A percentile compares a stretch with the other conserved stretches of the same genome.
Evolutionary conservation across 2,329 filamentous ascomycete species (phyloP).

Genomic region (Alternaria hordeiaustralica): DNA sequence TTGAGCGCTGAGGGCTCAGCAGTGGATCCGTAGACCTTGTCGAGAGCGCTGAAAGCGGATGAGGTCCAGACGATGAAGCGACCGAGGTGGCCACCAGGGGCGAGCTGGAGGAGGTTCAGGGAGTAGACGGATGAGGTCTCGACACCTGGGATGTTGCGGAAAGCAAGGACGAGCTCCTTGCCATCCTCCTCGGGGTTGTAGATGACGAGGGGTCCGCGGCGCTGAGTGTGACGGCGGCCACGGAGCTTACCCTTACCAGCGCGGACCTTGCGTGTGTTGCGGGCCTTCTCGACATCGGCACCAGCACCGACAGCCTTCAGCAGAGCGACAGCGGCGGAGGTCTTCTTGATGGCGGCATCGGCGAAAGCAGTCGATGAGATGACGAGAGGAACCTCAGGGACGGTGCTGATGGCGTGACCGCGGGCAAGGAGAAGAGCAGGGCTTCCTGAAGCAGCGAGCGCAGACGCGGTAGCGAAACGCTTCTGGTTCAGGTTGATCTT

Average conservation of each 20-base stretch:
- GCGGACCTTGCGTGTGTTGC: slow-evolving; percentile 93
- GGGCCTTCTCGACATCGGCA: slow-evolving; percentile 92
- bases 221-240: slow-evolving; percentile 95
- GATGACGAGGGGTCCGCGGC: slow-evolving; percentile 96
- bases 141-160: slow-evolving; percentile 99
- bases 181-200: slow-evolving; percentile 96
- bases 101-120: slow-evolving; percentile 98
- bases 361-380: slow-evolving; percentile 90
- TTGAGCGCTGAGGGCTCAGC: slow-evolving; percentile 89
- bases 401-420: slow-evolving; percentile 89
- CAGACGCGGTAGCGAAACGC: slow-evolving; percentile 97
- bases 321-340: slow-evolving; percentile 82
- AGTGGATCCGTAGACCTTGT: slow-evolving; percentile 95
- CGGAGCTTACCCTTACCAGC: slow-evolving; percentile 99
- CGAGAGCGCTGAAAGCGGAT: slow-evolving; percentile 92
- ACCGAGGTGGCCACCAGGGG: slow-evolving; percentile 96
- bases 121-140: slow-evolving; percentile 94
- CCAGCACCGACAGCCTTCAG: slow-evolving; percentile 91
- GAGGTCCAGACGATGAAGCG: slow-evolving; percentile 99
- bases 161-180: slow-evolving; percentile 89
- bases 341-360: slow-evolving; percentile 81
- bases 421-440: slow-evolving; percentile 94
- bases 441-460: slow-evolving; percentile 94
- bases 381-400: slow-evolving; percentile 97
- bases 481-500: slow-evolving; percentile 99